Base-by-base conservation (phyloP, 495 filamentous ascomycete genomes). In the Elasticomyces elasticus region DNA sequence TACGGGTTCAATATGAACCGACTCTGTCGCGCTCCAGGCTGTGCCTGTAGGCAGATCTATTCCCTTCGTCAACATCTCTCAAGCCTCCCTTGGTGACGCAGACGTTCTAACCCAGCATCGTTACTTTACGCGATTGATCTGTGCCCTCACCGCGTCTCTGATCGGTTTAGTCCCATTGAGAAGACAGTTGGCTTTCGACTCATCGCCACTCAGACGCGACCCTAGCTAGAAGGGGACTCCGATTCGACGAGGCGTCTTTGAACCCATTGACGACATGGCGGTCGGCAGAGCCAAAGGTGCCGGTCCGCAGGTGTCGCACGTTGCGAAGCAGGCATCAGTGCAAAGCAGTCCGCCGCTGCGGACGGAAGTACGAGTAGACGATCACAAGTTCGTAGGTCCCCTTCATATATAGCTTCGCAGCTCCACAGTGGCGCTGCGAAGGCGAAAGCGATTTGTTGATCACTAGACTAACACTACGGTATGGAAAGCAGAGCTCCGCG, bases 401-500 rank as follows among this genome's bases (percentile, higher is more conserved):
- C 38, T 31, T 33, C 2, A 31, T 5, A 19, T 47, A 5, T 35
- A 19, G 15, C 9, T 30, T 28, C 45, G 2, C 2, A 5, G 22
- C 7, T 4, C 12, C 40, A 20, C 20, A 22, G 5, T 49, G 3
- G 26, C 42, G 53, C 26, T 46, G 15, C 44, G 28, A 55, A 41
- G 33, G 44, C 35, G 30, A 41, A 49, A 25, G 43, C 45, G 38
- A 9, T 23, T 33, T 44, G 35, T 7, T 26, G 15, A 35, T 13
- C 15, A 2, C 10, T 15, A 7, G 30, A 49, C 28, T 37, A 47
- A 41, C 13, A 25, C 33, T 19, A 23, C 30, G 38, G 11, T 49
- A 55, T 54, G 44, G 56, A 59, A 27, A 52, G 31, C 26, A 55
- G 58, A 52, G 58, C 53, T 5, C 58, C 58, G 40, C 58, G 58